Conservation (phyloP, 2,329 filamentous ascomycete species). For the Trichoderma sp. region DNA sequence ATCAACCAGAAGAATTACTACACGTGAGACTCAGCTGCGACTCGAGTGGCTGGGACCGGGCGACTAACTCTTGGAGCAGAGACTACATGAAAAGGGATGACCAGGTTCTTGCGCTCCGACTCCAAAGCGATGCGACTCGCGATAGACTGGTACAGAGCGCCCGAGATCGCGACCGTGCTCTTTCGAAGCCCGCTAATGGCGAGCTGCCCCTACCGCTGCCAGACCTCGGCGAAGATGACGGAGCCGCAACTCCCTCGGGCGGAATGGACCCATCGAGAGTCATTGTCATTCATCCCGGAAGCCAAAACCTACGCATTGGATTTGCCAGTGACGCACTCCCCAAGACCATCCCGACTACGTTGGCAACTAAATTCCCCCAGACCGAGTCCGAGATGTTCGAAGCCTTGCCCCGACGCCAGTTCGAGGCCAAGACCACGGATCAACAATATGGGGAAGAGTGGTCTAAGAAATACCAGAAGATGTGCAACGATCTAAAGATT, state of each 20-base stretch:
- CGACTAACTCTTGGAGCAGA: constrained; percentile 43
- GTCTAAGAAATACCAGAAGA: constrained; percentile 70
- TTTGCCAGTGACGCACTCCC: constrained; percentile 94
- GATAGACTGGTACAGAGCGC: constrained; percentile 81
- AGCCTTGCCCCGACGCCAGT: constrained; percentile 69
- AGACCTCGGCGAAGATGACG: constrained; percentile 58
- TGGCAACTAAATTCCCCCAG: constrained; percentile 73
- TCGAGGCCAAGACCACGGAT: constrained; percentile 61
- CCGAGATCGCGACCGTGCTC: constrained; percentile 80
- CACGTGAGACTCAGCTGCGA: constrained; percentile 54
- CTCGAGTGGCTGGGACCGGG: constrained; percentile 4
- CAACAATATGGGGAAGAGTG: constrained; percentile 85
- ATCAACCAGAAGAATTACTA: constrained; percentile 99
- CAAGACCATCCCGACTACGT: constrained; percentile 89
- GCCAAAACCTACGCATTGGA: constrained; percentile 90
- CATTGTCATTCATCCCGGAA: constrained; percentile 92
- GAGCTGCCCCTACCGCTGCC: constrained; percentile 60
- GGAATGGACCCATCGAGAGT: constrained; percentile 78
- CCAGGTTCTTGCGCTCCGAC: constrained; percentile 82
- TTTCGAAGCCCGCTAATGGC: constrained; percentile 70
- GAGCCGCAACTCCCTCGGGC: constrained; percentile 52
- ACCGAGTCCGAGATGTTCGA: constrained; percentile 83
- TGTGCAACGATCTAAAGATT: constrained; percentile 81
- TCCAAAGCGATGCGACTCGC: constrained; percentile 82
- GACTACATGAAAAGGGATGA: constrained; percentile 99